Evolutionary conservation across 306 rosid species (phyloP), one percentile per base, ranked within the genome.

Genomic region (Mucuna pruriens): DNA sequence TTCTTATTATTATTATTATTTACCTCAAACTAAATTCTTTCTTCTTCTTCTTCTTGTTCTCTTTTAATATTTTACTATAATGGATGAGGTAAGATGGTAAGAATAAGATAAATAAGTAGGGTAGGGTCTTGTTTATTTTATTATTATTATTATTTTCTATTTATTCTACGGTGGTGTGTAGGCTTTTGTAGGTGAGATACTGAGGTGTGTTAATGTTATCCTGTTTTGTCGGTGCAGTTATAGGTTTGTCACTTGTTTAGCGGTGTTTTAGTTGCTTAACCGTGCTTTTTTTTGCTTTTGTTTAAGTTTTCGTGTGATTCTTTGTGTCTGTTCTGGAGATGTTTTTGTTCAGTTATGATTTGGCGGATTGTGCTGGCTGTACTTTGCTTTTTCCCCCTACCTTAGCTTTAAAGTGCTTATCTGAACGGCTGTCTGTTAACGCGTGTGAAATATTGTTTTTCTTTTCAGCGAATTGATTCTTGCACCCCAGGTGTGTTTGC

Each of bases 401-500:
- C 62, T 40, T 19, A 16, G 57, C 80, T 65, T 74, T 81, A 42
- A 79, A 79, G 83, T 79, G 76, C 67, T 23, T 78, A 78, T 52
- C 76, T 54, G 76, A 68, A 70, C 11, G 62, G 55, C 54, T 67
- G 76, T 54, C 75, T 67, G 15, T 23, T 68, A 78, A 78, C 36
- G 82, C 58, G 31, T 26, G 58, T 78, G 76, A 78, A 16, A 44
- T 54, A 75, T 71, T 75, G 76, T 75, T 75, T 45, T 44, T 48
- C 85, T 67, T 75, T 82, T 75, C 42, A 44, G 81, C 20, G 71
- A 82, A 67, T 57, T 36, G 72, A 82, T 82, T 82, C 77, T 69
- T 82, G 45, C 71, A 66, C 31, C 63, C 48, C 67, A 15, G 52
- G 40, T 31, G 61, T 65, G 54, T 60, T 58, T 44, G 61, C 9